Evolutionary conservation across 257 asterid species (phyloP).

Genomic region (Fraxinus americana): DNA sequence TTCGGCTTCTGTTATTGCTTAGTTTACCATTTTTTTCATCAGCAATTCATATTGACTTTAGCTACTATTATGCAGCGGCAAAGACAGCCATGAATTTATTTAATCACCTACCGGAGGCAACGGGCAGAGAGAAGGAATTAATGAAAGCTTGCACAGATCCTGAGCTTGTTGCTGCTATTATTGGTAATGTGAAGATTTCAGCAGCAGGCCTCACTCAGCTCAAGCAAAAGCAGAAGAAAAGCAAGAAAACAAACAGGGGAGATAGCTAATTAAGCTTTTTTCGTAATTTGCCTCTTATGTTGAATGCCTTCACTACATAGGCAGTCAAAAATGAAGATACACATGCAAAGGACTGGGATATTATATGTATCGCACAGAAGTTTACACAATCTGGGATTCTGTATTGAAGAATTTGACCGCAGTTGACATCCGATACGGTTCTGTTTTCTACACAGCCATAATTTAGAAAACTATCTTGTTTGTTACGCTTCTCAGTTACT

Average conservation of each 20-base stretch:
- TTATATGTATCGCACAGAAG: background rate
- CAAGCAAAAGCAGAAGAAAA: constrained; percentile 64
- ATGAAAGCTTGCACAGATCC: constrained; percentile 30
- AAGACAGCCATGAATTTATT: constrained; percentile 87
- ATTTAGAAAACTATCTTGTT: background rate
- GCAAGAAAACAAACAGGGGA: constrained; percentile 65
- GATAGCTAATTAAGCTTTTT: background rate
- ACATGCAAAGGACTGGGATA: background rate
- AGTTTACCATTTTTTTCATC: background rate
- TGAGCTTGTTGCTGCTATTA: constrained; percentile 86
- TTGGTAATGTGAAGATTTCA: constrained; percentile 88
- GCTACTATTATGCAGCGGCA: constrained; percentile 62
- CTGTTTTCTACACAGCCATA: background rate
- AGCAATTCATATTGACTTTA: background rate
- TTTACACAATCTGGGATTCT: background rate
- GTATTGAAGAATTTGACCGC: background rate
- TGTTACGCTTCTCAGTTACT: background rate
- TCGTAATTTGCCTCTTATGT: background rate
- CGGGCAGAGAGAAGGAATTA: constrained; percentile 64
- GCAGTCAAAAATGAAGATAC: background rate
- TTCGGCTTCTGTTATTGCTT: background rate
- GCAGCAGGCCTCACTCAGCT: constrained; percentile 69
- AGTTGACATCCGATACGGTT: background rate
- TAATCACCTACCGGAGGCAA: constrained; percentile 72
- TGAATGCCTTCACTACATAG: background rate